Conservation (phyloP, 352 stramenopile genomes). For the Phytophthora ramorum region DNA sequence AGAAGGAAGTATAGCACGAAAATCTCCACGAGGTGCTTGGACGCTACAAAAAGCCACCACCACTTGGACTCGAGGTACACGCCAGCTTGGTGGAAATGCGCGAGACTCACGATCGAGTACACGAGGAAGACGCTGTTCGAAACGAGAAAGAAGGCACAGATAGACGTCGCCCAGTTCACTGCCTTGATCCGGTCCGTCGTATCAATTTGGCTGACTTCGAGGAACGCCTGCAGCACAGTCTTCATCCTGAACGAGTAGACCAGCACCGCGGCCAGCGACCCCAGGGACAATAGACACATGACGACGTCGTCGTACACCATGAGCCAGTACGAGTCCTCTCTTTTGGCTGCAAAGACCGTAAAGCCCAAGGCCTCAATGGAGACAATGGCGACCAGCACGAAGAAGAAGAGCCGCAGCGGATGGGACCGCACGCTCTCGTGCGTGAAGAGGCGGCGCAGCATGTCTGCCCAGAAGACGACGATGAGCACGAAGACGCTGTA, state of each 20-base stretch:
- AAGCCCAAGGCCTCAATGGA: conserved; percentile 87
- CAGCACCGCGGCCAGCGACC: conserved; percentile 91
- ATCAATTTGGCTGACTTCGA: conserved; percentile 96
- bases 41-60: conserved; percentile 95
- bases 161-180: conserved; percentile 96
- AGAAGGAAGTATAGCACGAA: conserved; percentile 95
- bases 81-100: conserved; percentile 87
- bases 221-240: conserved; percentile 95
- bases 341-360: conserved; percentile 80
- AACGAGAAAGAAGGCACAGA: conserved; percentile 96
- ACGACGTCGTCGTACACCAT: conserved; percentile 96
- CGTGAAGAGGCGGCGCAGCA: conserved; percentile 93
- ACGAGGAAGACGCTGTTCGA: conserved; percentile 90
- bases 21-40: conserved; percentile 95
- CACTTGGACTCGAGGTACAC: conserved; percentile 84
- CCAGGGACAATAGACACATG: conserved; percentile 83
- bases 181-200: conserved; percentile 96
- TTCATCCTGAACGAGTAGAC: conserved; percentile 97
- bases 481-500: conserved; percentile 98
- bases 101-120: conserved; percentile 85
- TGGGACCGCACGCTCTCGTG: conserved; percentile 78
- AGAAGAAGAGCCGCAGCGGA: conserved; percentile 92
- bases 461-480: conserved; percentile 97
- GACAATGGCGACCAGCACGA: conserved; percentile 75
- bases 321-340: conserved; percentile 93